phyloP scores from a whole-genome alignment of 2,329 filamentous ascomycete genomes.

The Aspergillus sp. region DNA sequence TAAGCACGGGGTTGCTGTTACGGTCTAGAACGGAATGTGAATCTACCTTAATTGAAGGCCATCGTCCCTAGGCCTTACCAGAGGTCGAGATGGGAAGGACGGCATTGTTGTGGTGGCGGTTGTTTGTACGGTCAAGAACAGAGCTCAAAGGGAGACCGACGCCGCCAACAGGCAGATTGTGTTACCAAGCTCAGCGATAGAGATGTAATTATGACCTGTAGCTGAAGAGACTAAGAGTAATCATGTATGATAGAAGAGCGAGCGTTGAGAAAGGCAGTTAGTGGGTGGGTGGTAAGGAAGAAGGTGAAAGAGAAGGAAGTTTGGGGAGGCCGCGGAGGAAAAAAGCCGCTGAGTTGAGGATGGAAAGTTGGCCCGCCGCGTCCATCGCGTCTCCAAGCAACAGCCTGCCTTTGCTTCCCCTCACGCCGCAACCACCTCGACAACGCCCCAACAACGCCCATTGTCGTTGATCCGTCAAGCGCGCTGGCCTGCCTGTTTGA shows the following conservation, averaged over 20 bases:
- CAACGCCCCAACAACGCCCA: neutral
- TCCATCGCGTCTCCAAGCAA: slow-evolving; percentile 31
- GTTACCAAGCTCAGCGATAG: neutral
- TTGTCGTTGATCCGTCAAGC: neutral
- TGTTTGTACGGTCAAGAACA: neutral
- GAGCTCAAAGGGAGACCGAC: neutral
- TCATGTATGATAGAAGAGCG: neutral
- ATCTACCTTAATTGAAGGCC: slow-evolving; percentile 47
- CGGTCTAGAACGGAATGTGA: neutral
- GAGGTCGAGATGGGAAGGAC: slow-evolving; percentile 38
- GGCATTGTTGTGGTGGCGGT: slow-evolving; percentile 31
- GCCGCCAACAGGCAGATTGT: neutral
- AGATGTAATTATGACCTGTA: neutral
- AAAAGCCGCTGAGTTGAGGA: slow-evolving; percentile 27
- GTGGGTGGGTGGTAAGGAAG: slow-evolving; percentile 15
- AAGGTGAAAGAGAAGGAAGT: slow-evolving; percentile 2
- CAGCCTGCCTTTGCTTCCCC: slow-evolving; percentile 18
- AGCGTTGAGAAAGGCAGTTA: neutral
- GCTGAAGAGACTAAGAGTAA: neutral
- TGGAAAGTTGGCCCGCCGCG: slow-evolving; percentile 25
- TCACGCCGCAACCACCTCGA: slow-evolving; percentile 10
- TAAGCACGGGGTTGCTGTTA: slow-evolving; percentile 9
- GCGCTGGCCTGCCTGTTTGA: neutral
- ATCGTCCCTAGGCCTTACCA: slow-evolving; percentile 42
- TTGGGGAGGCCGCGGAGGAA: slow-evolving; percentile 20